These are phyloP conservation scores for Achlya hypogyna DNA, from an alignment of 352 stramenopile genomes.

Conservation along the genomic window DNA sequence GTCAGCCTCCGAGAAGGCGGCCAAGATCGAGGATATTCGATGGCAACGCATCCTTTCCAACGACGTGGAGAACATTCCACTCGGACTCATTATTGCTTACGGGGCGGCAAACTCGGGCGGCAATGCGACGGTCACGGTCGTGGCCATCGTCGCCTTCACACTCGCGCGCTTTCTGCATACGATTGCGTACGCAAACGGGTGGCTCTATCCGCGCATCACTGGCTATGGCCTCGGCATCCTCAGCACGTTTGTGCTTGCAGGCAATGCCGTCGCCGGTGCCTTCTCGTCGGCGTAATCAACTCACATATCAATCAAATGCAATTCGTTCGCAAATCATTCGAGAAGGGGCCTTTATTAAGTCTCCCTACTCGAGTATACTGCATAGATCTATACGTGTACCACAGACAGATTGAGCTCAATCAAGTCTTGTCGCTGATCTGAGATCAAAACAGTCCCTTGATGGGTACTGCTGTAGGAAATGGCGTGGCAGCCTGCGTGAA, in stretches of 20 bases:
- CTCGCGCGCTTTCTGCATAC: constrained; percentile 4
- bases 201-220: not conserved
- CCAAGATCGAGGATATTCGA: not conserved
- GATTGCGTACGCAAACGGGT: constrained; percentile 6
- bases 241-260: constrained; percentile 2
- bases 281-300: too few species aligned
- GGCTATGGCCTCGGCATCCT: not conserved
- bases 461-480: too few species aligned
- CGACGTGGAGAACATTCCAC: constrained; percentile 15
- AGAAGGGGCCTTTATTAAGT: too few species aligned
- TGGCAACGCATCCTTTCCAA: constrained; percentile 16
- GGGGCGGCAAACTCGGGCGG: not conserved
- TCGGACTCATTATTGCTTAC: constrained; percentile 13
- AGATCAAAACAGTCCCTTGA: too few species aligned
- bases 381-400: too few species aligned
- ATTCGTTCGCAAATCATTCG: too few species aligned
- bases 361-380: too few species aligned
- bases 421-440: too few species aligned
- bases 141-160: constrained; percentile 9
- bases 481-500: too few species aligned
- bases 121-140: not conserved
- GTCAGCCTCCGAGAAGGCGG: not conserved
- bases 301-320: too few species aligned
- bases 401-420: too few species aligned
- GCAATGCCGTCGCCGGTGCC: not conserved